Evolutionary conservation across 2,329 filamentous ascomycete species (phyloP), one percentile per base, ranked within the genome.

Genomic region (Aspergillus phoenicis): DNA sequence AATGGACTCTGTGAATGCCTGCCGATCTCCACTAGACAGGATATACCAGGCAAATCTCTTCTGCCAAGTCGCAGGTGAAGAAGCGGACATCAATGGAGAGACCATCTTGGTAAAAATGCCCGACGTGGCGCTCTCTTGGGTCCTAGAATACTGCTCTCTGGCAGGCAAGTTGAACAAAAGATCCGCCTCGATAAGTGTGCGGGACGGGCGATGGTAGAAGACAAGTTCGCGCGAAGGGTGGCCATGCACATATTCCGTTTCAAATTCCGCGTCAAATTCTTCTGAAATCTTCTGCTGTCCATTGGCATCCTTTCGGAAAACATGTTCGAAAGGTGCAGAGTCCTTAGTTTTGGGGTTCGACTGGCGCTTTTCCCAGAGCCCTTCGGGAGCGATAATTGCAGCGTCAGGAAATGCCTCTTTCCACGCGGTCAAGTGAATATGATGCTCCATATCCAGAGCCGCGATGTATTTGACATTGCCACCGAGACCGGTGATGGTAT

Each of bases 391-490:
- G 69, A 98, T 85, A 52, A 99, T 83, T 69, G 89, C 88, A 33
- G 94, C 93, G 45, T 84, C 76, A 0, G 94, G 93, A 74, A 87
- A 98, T 26, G 87, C 90, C 52, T 85, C 80, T 70, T 90, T 87
- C 94, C 95, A 99, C 52, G 91, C 83, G 0, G 90, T 89, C 57
- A 99, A 75, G 81, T 95, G 96, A 74, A 99, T 91, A 83, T 99
- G 95, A 78, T 99, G 95, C 80, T 99, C 93, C 56, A 91, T 84
- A 75, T 99, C 95, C 1, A 90, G 87, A 0, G 95, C 94, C 26
- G 94, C 83, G 66, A 99, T 88, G 82, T 98, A 98, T 67, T 84
- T 85, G 55, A 97, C 86, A 45, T 87, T 83, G 53, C 88, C 88
- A 63, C 88, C 88, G 59, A 91, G 80, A 36, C 80, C 75, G n/a